Evolutionary conservation across 441 rosid species (phyloP), one percentile per base, ranked within the genome.

Genomic region (Erysimum pusillum): DNA sequence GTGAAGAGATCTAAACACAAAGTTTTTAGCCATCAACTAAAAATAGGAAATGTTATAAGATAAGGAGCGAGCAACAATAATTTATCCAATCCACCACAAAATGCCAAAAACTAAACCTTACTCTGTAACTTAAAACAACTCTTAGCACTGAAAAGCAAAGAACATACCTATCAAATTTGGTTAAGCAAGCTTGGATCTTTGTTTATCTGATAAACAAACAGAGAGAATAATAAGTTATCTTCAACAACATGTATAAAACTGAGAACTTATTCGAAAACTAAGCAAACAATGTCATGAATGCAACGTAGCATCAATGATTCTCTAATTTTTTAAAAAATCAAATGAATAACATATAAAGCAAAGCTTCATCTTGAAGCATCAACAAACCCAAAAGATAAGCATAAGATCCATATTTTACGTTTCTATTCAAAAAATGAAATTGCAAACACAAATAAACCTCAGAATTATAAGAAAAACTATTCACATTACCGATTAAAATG

Each of bases 371-470:
- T 52, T 69, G 63, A 76, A 68, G 79, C 79, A 76, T 75, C 57
- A 64, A 58, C 65, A 15, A 52, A 52, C 68, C 62, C 44, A 53
- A 5, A 22, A 28, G n/a, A 58, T 6, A 77, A 71, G 67, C 71
- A 71, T 9, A 59, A 72, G 73, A 77, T 48, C 73, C 68, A 67
- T 15, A 35, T 20, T 62, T 73, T 72, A 77, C 77, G 81, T 77
- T 77, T 77, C 64, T 10, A 64, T 64, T 71, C 20, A 32, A 65
- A 32, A 65, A 63, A 18, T 20, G 13, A 18, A 15, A 65, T 15
- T 5, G n/a, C 34, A 76, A 53, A 69, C 75, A 32, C 64, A 76
- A 41, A 41, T 13, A 6, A 44, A 17, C 22, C 56, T 36, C 76
- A 34, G 35, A 62, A 17, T 28, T 13, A 3, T 15, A 7, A 56